phyloP scores from a whole-genome alignment of 2,329 filamentous ascomycete genomes.

The Sporothrix humicola region DNA sequence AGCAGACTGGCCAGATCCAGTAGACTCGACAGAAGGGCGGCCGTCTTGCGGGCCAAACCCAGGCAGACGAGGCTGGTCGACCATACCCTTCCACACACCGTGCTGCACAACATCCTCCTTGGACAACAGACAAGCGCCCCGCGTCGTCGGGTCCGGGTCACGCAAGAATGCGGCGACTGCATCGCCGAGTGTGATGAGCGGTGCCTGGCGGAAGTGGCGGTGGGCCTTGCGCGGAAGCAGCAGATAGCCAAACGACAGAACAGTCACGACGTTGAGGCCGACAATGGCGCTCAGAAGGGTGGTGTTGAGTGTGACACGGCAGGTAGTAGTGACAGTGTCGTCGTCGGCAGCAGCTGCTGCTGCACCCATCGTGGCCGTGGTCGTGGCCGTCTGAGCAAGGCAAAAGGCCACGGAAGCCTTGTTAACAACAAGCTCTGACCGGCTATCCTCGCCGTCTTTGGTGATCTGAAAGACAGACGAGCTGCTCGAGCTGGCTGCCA shows the following conservation, averaged over 20 bases:
- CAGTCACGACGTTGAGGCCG: constrained; percentile 50
- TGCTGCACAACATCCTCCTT: constrained; percentile 54
- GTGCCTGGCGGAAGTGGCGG: constrained; percentile 45
- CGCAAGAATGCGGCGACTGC: constrained; percentile 57
- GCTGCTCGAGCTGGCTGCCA: constrained; percentile 10
- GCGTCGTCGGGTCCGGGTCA: constrained; percentile 53
- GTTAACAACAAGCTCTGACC: constrained; percentile 37
- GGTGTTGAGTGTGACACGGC: constrained; percentile 52
- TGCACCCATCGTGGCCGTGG: not conserved
- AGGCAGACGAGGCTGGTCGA: constrained; percentile 51
- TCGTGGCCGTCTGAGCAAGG: constrained; percentile 42
- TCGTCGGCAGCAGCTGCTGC: not conserved
- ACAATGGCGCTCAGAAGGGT: constrained; percentile 52
- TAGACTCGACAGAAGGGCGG: not conserved
- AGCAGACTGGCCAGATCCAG: not conserved
- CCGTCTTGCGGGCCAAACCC: constrained; percentile 30
- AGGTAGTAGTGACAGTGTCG: constrained; percentile 39
- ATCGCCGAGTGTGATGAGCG: constrained; percentile 58
- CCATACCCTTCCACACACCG: constrained; percentile 52
- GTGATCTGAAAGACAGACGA: constrained; percentile 8
- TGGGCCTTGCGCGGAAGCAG: constrained; percentile 44
- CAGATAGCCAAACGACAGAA: constrained; percentile 40
- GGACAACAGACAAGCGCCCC: constrained; percentile 51
- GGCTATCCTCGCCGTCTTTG: no score
- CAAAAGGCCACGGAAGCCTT: constrained; percentile 44